Base-by-base conservation (phyloP, 176 grass and related monocot species). In the Raddia distichophylla region DNA sequence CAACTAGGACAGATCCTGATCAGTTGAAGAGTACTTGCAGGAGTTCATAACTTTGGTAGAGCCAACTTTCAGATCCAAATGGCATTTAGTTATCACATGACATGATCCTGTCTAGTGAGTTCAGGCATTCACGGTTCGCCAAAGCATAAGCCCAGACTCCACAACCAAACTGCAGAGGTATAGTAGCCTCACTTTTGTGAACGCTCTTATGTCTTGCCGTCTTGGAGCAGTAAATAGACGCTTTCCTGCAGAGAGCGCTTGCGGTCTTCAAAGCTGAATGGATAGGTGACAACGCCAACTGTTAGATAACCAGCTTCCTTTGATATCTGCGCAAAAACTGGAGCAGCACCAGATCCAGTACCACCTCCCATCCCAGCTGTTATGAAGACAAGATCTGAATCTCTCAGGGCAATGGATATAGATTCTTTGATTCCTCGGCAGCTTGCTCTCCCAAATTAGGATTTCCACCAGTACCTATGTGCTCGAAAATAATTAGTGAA, bases 221-320 rank as follows among this genome's bases (percentile, higher is more conserved):
- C n/a, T n/a, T n/a, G n/a, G n/a, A n/a, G n/a, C n/a, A n/a, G n/a
- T n/a, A n/a, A n/a, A n/a, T n/a, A n/a, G n/a, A n/a, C n/a, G n/a
- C 86, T 73, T 88, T 75, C 96, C 96, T 99, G 96, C 71, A 99
- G 53, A 86, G 96, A 99, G 42, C 96, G 96, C 66, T 95, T 99
- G 44, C 93, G 93, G 60, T 93, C 93, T 87, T 98, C 96, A 5
- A 98, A 98, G 55, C 87, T 95, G 75, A 98, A 98, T 69, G 96
- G 96, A 80, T 93, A 98, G 2, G 96, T 99, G 58, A 99, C 93
- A 37, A 95, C 96, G 77, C 96, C 96, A 64, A 99, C 93, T 54
- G 93, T 99, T 49, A 99, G 91, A 91, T 99, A 95, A 80, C 96
- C 96, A 5, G 93, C 96, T 82, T 99, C 93, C 76, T 90, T 99